Conservation (phyloP, 306 rosid species). For the Lithocarpus polystachyus region DNA sequence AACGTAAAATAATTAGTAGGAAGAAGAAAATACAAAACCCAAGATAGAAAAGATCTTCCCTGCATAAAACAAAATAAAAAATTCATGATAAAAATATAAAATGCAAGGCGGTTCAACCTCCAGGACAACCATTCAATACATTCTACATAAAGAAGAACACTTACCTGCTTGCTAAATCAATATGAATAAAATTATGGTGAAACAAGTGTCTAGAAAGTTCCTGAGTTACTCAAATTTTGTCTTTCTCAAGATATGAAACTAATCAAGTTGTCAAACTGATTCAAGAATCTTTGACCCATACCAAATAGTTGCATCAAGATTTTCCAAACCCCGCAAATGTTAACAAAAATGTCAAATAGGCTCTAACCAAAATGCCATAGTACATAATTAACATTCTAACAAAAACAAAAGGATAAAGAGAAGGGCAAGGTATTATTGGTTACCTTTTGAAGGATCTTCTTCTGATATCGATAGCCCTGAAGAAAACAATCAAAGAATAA, state of each 20-base stretch:
- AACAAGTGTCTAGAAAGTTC: neutral
- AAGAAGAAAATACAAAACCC: conserved; percentile 8
- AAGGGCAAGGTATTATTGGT: neutral
- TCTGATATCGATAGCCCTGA: conserved; percentile 87
- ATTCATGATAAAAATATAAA: neutral
- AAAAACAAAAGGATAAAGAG: neutral
- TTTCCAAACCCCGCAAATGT: neutral
- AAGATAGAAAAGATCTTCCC: neutral
- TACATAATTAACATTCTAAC: conserved; percentile 6
- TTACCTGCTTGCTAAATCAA: neutral
- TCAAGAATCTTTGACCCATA: neutral
- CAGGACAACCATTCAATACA: neutral
- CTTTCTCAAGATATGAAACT: neutral
- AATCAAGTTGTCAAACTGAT: neutral
- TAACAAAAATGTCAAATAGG: neutral
- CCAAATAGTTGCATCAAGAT: neutral
- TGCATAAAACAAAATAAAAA: neutral
- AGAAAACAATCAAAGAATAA: conserved; percentile 29
- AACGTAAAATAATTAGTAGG: neutral
- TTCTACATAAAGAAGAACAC: neutral
- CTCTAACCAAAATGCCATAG: neutral
- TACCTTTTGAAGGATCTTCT: conserved; percentile 77
- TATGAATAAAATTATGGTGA: neutral
- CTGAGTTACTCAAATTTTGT: neutral
- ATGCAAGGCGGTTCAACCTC: neutral